These are phyloP conservation scores for Kwoniella sp. DNA, from an alignment of 768 basidiomycete genomes.

Conservation along the genomic window DNA sequence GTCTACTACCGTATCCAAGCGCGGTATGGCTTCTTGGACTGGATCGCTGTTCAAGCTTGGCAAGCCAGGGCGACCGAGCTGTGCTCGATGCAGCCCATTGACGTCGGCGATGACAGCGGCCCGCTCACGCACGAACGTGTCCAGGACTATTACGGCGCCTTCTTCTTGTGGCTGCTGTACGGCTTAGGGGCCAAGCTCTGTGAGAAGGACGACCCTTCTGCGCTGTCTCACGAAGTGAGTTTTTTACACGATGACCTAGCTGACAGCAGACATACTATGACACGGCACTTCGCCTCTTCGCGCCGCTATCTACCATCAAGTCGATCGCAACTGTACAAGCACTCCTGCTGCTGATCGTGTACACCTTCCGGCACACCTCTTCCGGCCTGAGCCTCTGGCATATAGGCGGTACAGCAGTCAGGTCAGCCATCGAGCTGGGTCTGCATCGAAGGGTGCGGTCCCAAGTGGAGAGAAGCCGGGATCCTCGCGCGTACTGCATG, in stretches of 20 bases:
- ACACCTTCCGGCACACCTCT: slow-evolving; percentile 7
- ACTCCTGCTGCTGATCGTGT: slow-evolving; percentile 2
- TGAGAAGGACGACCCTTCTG: neutral
- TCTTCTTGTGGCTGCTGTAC: slow-evolving; percentile 9
- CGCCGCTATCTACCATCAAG: neutral
- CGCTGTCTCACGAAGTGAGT: slow-evolving; percentile 5
- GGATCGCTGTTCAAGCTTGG: slow-evolving; percentile 6
- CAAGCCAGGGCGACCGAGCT: neutral
- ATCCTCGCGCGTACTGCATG: slow-evolving; percentile 7
- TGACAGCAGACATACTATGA: neutral
- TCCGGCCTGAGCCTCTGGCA: slow-evolving; percentile 10
- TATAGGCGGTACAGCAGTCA: neutral
- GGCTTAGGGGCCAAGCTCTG: slow-evolving; percentile 6
- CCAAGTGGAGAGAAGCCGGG: neutral
- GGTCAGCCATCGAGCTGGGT: slow-evolving; percentile 6
- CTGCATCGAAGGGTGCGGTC: slow-evolving; percentile 4
- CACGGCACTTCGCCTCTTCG: slow-evolving; percentile 1
- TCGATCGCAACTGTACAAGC: slow-evolving; percentile 4
- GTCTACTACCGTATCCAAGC: slow-evolving; percentile 7
- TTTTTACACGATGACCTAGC: neutral
- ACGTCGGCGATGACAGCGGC: too few relatives aligned
- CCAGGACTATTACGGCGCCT: slow-evolving; percentile 2
- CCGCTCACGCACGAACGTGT: neutral
- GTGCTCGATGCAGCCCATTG: neutral
- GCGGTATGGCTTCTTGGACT: slow-evolving; percentile 6